Evolutionary conservation across 345 rosid species (phyloP), one percentile per base, ranked within the genome.

Genomic region (Xanthoceras sorbifolium): DNA sequence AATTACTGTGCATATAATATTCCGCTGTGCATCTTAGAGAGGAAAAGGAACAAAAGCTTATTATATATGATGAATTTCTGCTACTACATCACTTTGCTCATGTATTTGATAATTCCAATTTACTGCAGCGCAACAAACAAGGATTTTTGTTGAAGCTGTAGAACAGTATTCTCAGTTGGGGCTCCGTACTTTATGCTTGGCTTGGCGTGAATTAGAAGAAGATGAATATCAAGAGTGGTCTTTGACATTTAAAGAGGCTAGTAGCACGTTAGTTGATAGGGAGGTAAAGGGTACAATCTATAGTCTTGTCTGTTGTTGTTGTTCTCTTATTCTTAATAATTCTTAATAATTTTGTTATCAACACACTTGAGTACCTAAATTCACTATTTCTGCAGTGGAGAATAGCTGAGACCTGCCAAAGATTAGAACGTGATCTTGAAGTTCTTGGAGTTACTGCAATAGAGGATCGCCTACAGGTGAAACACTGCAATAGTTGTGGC

Each of bases 371-470:
- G 80, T 76, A 32, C 71, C 77, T 83, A 73, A 74, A 52, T 46
- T 75, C 26, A 32, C 62, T 79, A 57, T 78, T 73, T 77, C 73
- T 87, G 80, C 89, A 96, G 99, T 93, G 99, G 99, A 96, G 89
- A 87, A 83, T 96, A 60, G 99, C 97, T 60, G 99, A 96, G 92
- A 94, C 87, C 66, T 96, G 97, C 84, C 97, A 94, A 82, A 87
- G 82, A 82, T 78, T 91, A 82, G 99, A 96, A 73, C 90, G 84
- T 66, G 92, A 92, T 88, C 90, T 96, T 79, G 86, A 91, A 86
- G 85, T 96, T 81, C 92, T 96, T 48, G 99, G 99, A 74, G 97
- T 93, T 75, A 91, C 98, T 29, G 99, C 99, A 59, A 92, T 93
- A 71, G 99, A 93, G 83, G 99, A 96, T 80, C 95, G 93, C 65